Evolutionary conservation across 2,329 filamentous ascomycete genomes (phyloP).

Genomic region (Penicillium freii): DNA sequence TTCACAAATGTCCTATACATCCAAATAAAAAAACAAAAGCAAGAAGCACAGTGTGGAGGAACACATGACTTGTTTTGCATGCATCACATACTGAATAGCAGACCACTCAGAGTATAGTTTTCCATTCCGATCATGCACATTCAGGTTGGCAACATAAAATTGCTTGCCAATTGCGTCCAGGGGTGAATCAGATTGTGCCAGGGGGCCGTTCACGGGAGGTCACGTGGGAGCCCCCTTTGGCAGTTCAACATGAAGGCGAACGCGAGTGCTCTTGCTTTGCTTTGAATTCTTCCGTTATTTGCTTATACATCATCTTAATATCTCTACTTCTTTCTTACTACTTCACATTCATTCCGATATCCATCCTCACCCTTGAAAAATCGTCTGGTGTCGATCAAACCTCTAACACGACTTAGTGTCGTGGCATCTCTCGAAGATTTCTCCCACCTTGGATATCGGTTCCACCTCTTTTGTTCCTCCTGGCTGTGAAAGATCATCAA

Average conservation of each 20-base stretch:
- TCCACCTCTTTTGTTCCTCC: neutral
- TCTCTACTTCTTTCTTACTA: neutral
- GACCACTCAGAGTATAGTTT: neutral
- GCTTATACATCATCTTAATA: slow-evolving; percentile 3
- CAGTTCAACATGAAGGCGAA: neutral
- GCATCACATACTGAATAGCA: neutral
- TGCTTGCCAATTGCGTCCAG: neutral
- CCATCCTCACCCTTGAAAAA: neutral
- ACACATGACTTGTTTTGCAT: neutral
- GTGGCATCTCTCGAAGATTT: slow-evolving; percentile 5
- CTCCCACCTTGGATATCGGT: neutral
- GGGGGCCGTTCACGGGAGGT: slow-evolving; percentile 3
- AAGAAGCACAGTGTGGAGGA: neutral
- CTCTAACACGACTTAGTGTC: neutral
- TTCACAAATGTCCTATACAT: neutral
- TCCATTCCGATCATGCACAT: neutral
- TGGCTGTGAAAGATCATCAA: neutral
- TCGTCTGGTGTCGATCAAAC: neutral
- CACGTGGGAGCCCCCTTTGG: slow-evolving; percentile 7
- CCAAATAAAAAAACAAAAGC: neutral
- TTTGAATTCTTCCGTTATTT: neutral
- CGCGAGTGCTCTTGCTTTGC: neutral
- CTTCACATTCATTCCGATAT: neutral
- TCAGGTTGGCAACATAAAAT: neutral
- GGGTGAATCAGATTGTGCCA: neutral